Conservation (phyloP, 2,329 filamentous ascomycete genomes). For the Meredithiella fracta region DNA sequence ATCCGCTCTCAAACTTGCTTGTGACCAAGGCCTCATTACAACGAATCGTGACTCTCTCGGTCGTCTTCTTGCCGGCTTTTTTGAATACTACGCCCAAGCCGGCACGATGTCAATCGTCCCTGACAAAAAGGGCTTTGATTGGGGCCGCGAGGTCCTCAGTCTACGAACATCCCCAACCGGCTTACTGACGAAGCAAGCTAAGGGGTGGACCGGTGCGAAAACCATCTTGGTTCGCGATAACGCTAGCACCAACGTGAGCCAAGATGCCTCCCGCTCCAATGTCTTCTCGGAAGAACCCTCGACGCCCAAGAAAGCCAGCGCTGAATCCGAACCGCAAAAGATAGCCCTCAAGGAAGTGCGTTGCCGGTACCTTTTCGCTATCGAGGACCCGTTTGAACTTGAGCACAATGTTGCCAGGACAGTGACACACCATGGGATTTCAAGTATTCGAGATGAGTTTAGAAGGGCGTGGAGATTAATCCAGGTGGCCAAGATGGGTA, state of each 20-base stretch:
- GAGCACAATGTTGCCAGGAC: slow-evolving; percentile 81
- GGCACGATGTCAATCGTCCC: slow-evolving; percentile 34
- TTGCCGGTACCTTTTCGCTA: slow-evolving; percentile 69
- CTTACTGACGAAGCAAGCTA: slow-evolving; percentile 54
- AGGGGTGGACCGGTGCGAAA: slow-evolving; percentile 75
- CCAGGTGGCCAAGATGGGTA: slow-evolving; percentile 29
- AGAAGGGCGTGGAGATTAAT: slow-evolving; percentile 63
- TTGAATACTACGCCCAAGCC: slow-evolving; percentile 63
- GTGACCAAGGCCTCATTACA: slow-evolving; percentile 41
- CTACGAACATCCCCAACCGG: slow-evolving; percentile 51
- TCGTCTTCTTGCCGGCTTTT: slow-evolving; percentile 63
- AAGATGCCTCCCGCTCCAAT: too few species aligned
- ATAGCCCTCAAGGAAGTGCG: slow-evolving; percentile 49
- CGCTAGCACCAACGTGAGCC: background rate
- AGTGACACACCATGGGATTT: slow-evolving; percentile 67
- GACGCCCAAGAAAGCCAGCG: background rate
- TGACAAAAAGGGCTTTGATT: slow-evolving; percentile 49
- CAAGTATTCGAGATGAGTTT: slow-evolving; percentile 71
- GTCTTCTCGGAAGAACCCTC: background rate
- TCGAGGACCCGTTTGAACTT: slow-evolving; percentile 81
- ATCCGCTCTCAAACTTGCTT: slow-evolving; percentile 46
- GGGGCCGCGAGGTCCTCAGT: slow-evolving; percentile 65
- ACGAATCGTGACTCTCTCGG: slow-evolving; percentile 55
- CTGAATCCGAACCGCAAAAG: slow-evolving; percentile 6
- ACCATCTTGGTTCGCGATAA: slow-evolving; percentile 30